Percentiles rank a stretch among this genome's conserved stretches.
phyloP scores from a whole-genome alignment of 169 alveolate species.

The Plasmodium vinckei region DNA sequence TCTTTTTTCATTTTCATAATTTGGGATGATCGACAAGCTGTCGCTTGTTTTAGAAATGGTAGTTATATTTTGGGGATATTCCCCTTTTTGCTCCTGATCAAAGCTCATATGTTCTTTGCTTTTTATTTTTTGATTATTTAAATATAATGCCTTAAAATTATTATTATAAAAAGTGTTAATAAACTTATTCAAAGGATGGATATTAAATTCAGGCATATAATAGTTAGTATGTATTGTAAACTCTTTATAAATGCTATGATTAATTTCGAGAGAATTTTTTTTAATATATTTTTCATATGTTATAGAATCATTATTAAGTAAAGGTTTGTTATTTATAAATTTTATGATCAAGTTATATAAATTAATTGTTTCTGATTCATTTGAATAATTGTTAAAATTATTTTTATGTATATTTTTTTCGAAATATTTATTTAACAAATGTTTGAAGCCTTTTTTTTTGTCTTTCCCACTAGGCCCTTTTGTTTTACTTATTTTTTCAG shows the following conservation, averaged over 20 bases:
- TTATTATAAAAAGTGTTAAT: conserved; percentile 18
- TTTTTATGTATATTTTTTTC: conserved; percentile 11
- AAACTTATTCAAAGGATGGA: conserved; percentile 25
- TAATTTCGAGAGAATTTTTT: conserved; percentile 40
- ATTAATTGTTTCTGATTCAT: conserved; percentile 61
- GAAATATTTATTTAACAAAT: conserved; percentile 10
- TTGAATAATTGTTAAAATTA: neutral
- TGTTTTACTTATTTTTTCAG: too few species aligned
- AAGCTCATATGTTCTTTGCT: neutral
- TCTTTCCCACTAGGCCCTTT: neutral
- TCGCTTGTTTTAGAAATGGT: neutral
- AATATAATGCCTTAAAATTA: conserved; percentile 20
- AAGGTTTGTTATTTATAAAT: conserved; percentile 6
- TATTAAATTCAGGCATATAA: conserved; percentile 27
- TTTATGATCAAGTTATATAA: conserved; percentile 32
- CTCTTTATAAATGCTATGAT: conserved; percentile 39
- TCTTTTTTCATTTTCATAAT: too few species aligned
- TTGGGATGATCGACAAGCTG: too few species aligned
- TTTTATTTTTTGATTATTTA: neutral
- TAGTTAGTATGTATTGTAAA: conserved; percentile 49
- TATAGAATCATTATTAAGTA: conserved; percentile 42
- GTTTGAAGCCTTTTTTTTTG: neutral
- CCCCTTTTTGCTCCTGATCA: neutral
- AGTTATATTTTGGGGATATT: neutral
- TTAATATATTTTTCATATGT: conserved; percentile 44